phyloP scores from a whole-genome alignment of 148 eudicot genomes.

The Cornus kousa region DNA sequence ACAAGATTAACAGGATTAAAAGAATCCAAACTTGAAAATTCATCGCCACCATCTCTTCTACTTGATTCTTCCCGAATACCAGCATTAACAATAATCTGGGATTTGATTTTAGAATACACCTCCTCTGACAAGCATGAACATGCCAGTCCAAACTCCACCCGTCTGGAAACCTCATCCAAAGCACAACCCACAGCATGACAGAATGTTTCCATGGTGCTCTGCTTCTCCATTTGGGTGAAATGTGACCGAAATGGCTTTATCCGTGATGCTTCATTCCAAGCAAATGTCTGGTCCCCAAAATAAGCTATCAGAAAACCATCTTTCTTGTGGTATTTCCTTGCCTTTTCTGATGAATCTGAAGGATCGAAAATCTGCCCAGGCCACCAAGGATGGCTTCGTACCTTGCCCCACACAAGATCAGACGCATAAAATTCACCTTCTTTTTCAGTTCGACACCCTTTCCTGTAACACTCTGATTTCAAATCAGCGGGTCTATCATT shows the following conservation, averaged over 20 bases:
- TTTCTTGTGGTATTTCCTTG: conserved; percentile 46
- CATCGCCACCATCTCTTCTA: conserved; percentile 45
- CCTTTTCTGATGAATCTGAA: conserved; percentile 56
- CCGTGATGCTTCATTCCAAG: conserved; percentile 59
- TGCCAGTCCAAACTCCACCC: conserved; percentile 65
- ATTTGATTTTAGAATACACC: conserved; percentile 33
- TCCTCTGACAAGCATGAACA: conserved; percentile 60
- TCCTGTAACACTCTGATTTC: background rate
- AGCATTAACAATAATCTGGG: conserved; percentile 51
- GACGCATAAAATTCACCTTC: conserved; percentile 36
- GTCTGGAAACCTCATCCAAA: conserved; percentile 63
- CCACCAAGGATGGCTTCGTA: conserved; percentile 94
- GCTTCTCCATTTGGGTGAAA: conserved; percentile 64
- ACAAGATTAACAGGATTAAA: conserved; percentile 54
- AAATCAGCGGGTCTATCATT: background rate
- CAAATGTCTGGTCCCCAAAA: conserved; percentile 73
- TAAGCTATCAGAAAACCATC: conserved; percentile 58
- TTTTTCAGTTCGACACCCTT: conserved; percentile 16
- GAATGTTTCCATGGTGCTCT: conserved; percentile 50
- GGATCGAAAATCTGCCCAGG: conserved; percentile 80
- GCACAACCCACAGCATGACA: conserved; percentile 64
- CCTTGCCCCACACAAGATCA: conserved; percentile 90
- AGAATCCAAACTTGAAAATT: conserved; percentile 31
- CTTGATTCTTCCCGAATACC: conserved; percentile 51
- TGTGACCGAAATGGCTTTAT: conserved; percentile 56